Evolutionary conservation across 1,139 yeast species (phyloP), one percentile per base, ranked within the genome.

Genomic region (Sugiyamaella neomexicana): DNA sequence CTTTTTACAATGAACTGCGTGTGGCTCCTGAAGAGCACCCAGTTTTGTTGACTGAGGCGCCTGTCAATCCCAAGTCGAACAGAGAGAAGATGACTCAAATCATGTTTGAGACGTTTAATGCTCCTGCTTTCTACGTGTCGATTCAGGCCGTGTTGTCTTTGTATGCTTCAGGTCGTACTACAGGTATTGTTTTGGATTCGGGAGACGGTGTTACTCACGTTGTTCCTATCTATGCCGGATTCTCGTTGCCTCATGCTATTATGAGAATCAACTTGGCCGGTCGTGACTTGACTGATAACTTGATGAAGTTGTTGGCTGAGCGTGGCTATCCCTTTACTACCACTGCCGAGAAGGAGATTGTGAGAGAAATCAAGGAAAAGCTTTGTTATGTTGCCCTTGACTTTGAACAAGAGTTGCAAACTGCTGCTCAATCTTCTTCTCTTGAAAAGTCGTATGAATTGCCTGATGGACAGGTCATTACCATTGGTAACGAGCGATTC

Each of bases 161-260:
- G 74, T 93, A 93, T 82, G 91, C 99, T 60, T 90, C 98, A 65
- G 99, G 99, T 82, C 93, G 98, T 86, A 95, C 98, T 70, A 93
- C 99, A 67, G 99, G 99, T 89, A 91, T 93, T 72, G 99, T 93
- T 65, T 85, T 93, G 75, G 99, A 93, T 80, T 90, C 98, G 64
- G 99, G 99, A 85, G 99, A 93, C 76, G 99, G 99, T 87, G 99
- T 93, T 71, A 90, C 98, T 71, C 99, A 93, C 95, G 97, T 93
- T 77, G 99, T 93, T 65, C 99, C 99, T 77, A 93, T 93, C 74
- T 93, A 93, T 80, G 97, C 97, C 67, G 99, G 99, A 82, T 93
- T 91, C 96, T 89, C 98, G 59, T 82, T 93, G 75, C 97, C 98
- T 71, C 97, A 93, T 78, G 98, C 98, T 75, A 93, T 93, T 74